phyloP scores from a whole-genome alignment of 2,329 filamentous ascomycete species.

The Colletotrichum godetiae region DNA sequence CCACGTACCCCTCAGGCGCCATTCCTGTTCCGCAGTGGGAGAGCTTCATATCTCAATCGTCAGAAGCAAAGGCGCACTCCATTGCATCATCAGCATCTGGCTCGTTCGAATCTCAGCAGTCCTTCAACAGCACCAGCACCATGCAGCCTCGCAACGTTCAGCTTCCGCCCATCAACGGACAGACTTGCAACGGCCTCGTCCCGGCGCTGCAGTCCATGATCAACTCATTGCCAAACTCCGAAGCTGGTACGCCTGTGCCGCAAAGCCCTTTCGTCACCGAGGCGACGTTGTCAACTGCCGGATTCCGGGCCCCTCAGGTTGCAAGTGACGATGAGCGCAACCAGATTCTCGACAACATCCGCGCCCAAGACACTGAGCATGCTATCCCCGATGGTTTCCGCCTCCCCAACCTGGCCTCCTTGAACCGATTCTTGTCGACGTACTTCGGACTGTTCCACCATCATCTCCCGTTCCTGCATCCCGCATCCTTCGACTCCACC shows the following conservation, averaged over 20 bases:
- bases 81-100: conserved; percentile 73
- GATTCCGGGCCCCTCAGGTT: conserved; percentile 81
- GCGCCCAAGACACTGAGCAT: conserved; percentile 81
- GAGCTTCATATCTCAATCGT: conserved; percentile 79
- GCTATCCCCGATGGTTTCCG: conserved; percentile 90
- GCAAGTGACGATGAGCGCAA: conserved; percentile 86
- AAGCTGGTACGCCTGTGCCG: conserved; percentile 76
- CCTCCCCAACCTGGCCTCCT: conserved; percentile 79
- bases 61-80: conserved; percentile 81
- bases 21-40: conserved; percentile 92
- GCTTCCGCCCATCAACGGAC: conserved; percentile 76
- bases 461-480: conserved; percentile 94
- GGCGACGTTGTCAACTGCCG: conserved; percentile 63
- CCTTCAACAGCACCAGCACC: conserved; percentile 69
- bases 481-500: conserved; percentile 87
- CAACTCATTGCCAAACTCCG: conserved; percentile 76
- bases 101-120: conserved; percentile 75
- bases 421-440: conserved; percentile 93
- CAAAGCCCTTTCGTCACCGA: conserved; percentile 78
- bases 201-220: conserved; percentile 78
- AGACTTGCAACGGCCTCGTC: conserved; percentile 68
- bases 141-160: conserved; percentile 67
- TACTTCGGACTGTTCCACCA: conserved; percentile 99
- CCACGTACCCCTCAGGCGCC: conserved; percentile 81
- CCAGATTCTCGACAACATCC: conserved; percentile 87